Evolutionary conservation across 345 rosid species (phyloP).

Genomic region (Schrenkiella parvula): DNA sequence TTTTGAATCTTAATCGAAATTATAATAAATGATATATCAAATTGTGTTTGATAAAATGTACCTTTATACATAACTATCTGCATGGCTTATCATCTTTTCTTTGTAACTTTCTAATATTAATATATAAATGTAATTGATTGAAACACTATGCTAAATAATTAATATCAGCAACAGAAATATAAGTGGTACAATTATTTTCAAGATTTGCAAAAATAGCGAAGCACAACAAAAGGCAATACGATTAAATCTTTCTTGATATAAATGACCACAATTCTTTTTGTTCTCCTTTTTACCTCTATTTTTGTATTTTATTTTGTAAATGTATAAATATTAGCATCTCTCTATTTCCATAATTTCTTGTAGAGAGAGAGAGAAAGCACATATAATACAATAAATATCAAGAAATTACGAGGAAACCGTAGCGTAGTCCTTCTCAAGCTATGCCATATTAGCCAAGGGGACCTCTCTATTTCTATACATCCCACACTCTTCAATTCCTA

Average conservation of each 20-base stretch:
- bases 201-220: slow-evolving; percentile 13
- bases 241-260: neutral
- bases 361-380: neutral
- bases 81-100: neutral
- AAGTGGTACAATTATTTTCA: neutral
- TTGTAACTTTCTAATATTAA: neutral
- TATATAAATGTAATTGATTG: neutral
- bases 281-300: neutral
- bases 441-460: slow-evolving; percentile 30
- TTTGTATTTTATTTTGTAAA: neutral
- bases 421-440: slow-evolving; percentile 34
- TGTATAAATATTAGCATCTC: slow-evolving; percentile 2
- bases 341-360: neutral
- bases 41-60: neutral
- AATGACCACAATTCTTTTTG: slow-evolving; percentile 2
- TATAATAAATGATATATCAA: neutral
- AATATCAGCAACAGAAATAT: neutral
- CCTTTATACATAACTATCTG: slow-evolving; percentile 3
- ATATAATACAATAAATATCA: slow-evolving; percentile 4
- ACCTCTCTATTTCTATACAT: slow-evolving; percentile 26
- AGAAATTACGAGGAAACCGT: slow-evolving; percentile 26
- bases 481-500: slow-evolving; percentile 7
- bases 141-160: neutral
- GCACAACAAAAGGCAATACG: slow-evolving; percentile 13
- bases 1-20: slow-evolving; percentile 19